A percentile compares a stretch with the other conserved stretches of the same genome.
Evolutionary conservation across 2,329 filamentous ascomycete species (phyloP).

Genomic region (Hypoxylon sp.): DNA sequence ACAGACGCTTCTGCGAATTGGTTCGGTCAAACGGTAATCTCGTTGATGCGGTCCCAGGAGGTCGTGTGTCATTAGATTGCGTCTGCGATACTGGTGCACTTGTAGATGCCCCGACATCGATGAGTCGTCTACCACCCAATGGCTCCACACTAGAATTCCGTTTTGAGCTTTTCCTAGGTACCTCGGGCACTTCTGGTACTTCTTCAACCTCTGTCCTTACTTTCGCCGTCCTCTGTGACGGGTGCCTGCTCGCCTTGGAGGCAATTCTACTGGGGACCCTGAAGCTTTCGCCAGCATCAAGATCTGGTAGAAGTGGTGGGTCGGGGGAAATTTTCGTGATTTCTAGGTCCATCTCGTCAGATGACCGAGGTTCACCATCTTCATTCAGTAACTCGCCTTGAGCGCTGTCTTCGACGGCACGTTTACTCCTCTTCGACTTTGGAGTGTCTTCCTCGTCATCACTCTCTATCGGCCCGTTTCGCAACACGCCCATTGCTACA

Average conservation of each 20-base stretch:
- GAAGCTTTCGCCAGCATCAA: conserved; percentile 72
- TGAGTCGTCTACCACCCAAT: conserved; percentile 56
- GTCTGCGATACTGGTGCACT: conserved; percentile 34
- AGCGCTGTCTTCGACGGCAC: conserved; percentile 52
- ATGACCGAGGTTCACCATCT: conserved; percentile 63
- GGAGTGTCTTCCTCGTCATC: conserved; percentile 68
- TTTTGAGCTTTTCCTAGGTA: conserved; percentile 82
- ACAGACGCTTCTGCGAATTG: conserved; percentile 66
- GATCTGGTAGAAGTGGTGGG: conserved; percentile 71
- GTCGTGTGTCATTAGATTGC: conserved; percentile 30
- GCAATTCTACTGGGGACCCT: conserved; percentile 74
- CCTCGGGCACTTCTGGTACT: conserved; percentile 67
- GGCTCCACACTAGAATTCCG: conserved; percentile 64
- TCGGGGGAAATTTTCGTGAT: conserved; percentile 61
- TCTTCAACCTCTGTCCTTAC: conserved; percentile 48
- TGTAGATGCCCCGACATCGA: conserved; percentile 48
- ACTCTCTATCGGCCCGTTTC: conserved; percentile 74
- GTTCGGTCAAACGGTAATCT: conserved; percentile 71
- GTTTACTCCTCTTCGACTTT: conserved; percentile 53
- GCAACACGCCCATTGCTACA: conserved; percentile 72
- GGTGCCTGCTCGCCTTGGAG: conserved; percentile 68
- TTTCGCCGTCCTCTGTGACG: conserved; percentile 57
- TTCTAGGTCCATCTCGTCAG: conserved; percentile 56
- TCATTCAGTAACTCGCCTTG: conserved; percentile 62
- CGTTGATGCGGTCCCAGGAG: conserved; percentile 49